Base-by-base conservation (phyloP, 2,329 filamentous ascomycete species). In the Cytospora chrysosperma region DNA sequence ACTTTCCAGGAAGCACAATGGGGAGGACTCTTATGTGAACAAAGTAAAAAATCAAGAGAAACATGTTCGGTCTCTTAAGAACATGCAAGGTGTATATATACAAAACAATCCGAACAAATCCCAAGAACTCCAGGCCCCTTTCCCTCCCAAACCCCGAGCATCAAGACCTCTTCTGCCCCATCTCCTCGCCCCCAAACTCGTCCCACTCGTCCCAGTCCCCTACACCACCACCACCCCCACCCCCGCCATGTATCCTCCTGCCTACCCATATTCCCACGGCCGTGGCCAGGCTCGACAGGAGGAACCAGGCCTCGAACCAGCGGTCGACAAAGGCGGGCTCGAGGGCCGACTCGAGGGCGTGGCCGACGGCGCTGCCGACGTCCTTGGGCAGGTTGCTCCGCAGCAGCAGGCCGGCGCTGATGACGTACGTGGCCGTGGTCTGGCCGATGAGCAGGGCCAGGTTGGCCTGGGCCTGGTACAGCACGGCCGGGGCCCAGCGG, bases 251-350 rank as follows among this genome's bases (percentile, higher is more conserved):
- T 2, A 92, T 77, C 72, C 85, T 88, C 66, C 86, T 82, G 0
- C 90, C 89, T 4, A 93, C 73, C 82, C 89, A 91, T 26, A 96
- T 87, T 0, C 90, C 91, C n/a, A 84, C 71, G 1, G 82, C 87
- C 1, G 92, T 95, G 15, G 83, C 71, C 0, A 81, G 77, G 66
- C 88, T 89, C 6, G 89, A 88, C 3, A 87, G 73, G 62, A 96
- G 75, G 74, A 96, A 96, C 88, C 92, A 94, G 9, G 86, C 88
- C 74, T 96, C 92, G 69, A 96, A 96, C 92, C 92, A 96, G 32
- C 85, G 82, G 70, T 96, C 88, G 6, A 91, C 89, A 70, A 91
- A 92, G 0, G 81, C 80, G 8, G 86, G 85, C 70, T 91, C 88
- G 10, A 96, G 79, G 19, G 91, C 90, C 24, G 90, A 90, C 51